These are phyloP conservation scores for Breviolum minutum DNA, from an alignment of 73 alveolate species.

Conservation along the genomic window DNA sequence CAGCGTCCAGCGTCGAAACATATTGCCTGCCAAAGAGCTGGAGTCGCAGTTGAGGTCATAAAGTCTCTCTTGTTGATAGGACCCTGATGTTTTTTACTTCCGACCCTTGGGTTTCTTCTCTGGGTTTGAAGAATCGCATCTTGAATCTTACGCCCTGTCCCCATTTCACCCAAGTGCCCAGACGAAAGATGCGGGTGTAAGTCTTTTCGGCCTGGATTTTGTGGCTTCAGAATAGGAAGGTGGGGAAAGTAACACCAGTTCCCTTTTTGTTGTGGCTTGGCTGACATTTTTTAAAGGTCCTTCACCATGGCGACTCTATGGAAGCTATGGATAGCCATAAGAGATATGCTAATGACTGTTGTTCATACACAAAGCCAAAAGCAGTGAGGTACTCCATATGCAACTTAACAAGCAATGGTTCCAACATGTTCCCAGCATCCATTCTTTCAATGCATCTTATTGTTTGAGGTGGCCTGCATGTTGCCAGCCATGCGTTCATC, in stretches of 20 bases:
- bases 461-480: background rate
- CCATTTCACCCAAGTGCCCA: background rate
- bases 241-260: too few species aligned
- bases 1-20: slow-evolving; percentile 84
- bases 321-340: too few species aligned
- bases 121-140: background rate
- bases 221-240: background rate
- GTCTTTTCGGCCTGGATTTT: slow-evolving; percentile 47
- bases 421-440: background rate
- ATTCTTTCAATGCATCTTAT: background rate
- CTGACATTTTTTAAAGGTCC: too few species aligned
- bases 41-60: background rate
- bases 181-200: slow-evolving; percentile 61
- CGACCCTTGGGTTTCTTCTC: background rate
- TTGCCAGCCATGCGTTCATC: slow-evolving; percentile 83
- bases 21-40: slow-evolving; percentile 9
- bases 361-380: too few species aligned
- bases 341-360: too few species aligned
- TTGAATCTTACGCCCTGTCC: too few species aligned
- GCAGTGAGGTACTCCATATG: too few species aligned
- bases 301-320: too few species aligned
- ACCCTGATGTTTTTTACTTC: background rate
- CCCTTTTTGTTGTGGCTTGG: too few species aligned
- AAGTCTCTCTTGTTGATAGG: too few species aligned
- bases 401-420: background rate